phyloP scores from a whole-genome alignment of 768 basidiomycete species.

The Leccinum subtestaceum region DNA sequence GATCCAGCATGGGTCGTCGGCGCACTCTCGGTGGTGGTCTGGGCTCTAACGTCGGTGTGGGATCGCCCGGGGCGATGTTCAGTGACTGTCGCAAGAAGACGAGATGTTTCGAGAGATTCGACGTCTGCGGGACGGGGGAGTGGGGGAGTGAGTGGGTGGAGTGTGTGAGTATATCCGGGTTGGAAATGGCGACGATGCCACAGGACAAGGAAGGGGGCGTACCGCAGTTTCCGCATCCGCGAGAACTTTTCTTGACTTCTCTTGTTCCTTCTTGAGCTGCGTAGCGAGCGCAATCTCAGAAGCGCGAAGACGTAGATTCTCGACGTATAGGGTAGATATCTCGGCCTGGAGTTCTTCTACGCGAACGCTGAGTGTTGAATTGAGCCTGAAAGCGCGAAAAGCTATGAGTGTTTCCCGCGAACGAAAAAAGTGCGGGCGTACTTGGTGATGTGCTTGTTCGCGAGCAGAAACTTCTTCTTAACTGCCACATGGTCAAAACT shows the following conservation, averaged over 20 bases:
- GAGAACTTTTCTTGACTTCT: constrained; percentile 70
- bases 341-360: constrained; percentile 83
- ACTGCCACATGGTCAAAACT: constrained; percentile 47
- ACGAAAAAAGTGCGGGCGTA: constrained; percentile 33
- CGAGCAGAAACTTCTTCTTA: constrained; percentile 89
- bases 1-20: constrained; percentile 45
- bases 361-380: constrained; percentile 79
- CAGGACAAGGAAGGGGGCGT: constrained; percentile 29
- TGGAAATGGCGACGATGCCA: constrained; percentile 9
- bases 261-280: constrained; percentile 78
- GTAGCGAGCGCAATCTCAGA: constrained; percentile 74
- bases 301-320: constrained; percentile 78
- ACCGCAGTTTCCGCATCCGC: constrained; percentile 75
- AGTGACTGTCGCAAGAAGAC: constrained; percentile 61
- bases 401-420: constrained; percentile 8
- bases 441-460: constrained; percentile 92
- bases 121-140: constrained; percentile 39
- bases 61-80: constrained; percentile 37
- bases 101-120: constrained; percentile 63
- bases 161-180: not conserved
- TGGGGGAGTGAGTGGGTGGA: not conserved
- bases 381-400: constrained; percentile 50
- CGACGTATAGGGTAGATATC: constrained; percentile 76
- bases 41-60: constrained; percentile 37
- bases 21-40: constrained; percentile 51